Evolutionary conservation across 208 protist genomes (phyloP).

Genomic region (Leishmania tarentolae): DNA sequence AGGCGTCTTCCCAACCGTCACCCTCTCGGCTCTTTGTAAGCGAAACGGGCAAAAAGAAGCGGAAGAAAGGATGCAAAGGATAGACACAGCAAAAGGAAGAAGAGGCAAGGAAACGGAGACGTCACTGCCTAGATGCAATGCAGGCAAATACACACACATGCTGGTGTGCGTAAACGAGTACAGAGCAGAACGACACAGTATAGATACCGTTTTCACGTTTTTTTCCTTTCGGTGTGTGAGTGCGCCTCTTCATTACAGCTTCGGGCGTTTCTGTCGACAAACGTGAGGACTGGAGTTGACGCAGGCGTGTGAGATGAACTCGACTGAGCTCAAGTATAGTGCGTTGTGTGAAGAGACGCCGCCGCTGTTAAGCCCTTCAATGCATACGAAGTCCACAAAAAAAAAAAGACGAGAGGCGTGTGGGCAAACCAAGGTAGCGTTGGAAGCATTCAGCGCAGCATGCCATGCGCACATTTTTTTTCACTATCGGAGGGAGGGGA

Average conservation of each 20-base stretch:
- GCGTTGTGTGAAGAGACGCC: not conserved
- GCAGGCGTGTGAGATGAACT: not conserved
- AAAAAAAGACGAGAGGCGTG: not conserved
- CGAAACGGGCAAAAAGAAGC: not conserved
- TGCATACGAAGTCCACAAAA: not conserved
- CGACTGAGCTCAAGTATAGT: not conserved
- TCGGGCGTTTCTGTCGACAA: not conserved
- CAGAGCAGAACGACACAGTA: not conserved
- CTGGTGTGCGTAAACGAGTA: not conserved
- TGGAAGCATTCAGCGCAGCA: not conserved
- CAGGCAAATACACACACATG: not conserved
- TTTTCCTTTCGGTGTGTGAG: not conserved
- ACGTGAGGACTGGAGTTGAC: not conserved
- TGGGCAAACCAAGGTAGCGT: not conserved
- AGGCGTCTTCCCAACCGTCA: not conserved
- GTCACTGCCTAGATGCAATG: not conserved
- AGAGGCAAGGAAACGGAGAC: not conserved
- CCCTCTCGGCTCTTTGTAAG: not conserved
- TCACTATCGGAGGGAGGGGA: not conserved
- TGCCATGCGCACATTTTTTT: not conserved
- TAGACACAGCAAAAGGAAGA: not conserved
- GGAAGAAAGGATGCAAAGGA: not conserved
- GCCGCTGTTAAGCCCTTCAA: not conserved
- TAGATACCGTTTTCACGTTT: not conserved
- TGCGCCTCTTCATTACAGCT: not conserved